phyloP scores from a whole-genome alignment of 441 rosid species.

The Populus trichocarpa region DNA sequence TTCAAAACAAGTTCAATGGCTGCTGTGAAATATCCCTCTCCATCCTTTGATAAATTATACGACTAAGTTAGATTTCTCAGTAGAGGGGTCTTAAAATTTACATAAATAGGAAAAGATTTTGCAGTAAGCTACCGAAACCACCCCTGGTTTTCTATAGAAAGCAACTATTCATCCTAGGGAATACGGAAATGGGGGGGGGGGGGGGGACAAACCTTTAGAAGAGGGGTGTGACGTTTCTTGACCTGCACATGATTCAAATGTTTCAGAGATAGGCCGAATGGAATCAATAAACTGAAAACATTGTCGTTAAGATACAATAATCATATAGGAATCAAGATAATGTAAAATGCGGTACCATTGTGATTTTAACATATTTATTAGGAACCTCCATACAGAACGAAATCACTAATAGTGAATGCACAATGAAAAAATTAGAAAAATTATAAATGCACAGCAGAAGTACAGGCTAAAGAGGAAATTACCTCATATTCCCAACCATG shows the following conservation, averaged over 20 bases:
- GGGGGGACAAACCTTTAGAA: conserved; percentile 27
- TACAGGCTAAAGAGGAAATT: conserved; percentile 7
- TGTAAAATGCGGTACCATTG: neutral
- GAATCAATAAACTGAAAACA: conserved; percentile 4
- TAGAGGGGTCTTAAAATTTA: neutral
- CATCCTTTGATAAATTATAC: neutral
- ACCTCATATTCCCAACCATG: conserved; percentile 91
- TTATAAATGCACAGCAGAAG: neutral
- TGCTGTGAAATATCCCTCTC: no score
- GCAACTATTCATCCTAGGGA: neutral
- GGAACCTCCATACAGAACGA: neutral
- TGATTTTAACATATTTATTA: neutral
- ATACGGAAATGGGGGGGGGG: neutral
- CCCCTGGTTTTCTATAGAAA: neutral
- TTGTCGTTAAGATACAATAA: neutral
- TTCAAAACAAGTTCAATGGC: no score
- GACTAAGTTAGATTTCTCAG: conserved; percentile 10
- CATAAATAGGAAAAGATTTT: neutral
- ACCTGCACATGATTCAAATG: conserved; percentile 35
- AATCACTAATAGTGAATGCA: neutral
- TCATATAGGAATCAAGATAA: neutral
- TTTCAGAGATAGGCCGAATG: neutral
- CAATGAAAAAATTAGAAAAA: neutral
- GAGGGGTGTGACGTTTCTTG: conserved; percentile 49
- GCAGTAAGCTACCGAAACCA: neutral